Percentiles rank a stretch among this genome's conserved stretches.
Conservation (phyloP, 768 basidiomycete genomes). For the Lactarius sp. region DNA sequence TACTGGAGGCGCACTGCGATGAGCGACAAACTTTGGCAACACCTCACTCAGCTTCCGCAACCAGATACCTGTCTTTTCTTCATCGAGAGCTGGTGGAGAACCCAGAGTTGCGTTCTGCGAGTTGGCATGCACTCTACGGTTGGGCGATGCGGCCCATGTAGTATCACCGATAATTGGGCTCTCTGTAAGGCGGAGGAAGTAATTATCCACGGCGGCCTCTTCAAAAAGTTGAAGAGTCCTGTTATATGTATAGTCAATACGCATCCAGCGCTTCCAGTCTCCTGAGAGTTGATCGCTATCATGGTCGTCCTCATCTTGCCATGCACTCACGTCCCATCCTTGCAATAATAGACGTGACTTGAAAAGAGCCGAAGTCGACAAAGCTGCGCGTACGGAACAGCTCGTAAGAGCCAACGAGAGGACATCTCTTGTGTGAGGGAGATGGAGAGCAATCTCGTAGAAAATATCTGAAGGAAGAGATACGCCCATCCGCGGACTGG, state of each 20-base stretch:
- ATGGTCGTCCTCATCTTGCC: conserved; percentile 5
- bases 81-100: not conserved
- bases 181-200: not conserved
- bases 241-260: conserved; percentile 1
- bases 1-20: conserved; percentile 7
- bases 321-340: conserved; percentile 1
- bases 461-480: conserved; percentile 1
- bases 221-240: conserved; percentile 8
- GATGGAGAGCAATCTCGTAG: conserved; percentile 4
- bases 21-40: conserved; percentile 3
- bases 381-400: not conserved
- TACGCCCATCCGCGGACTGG: not conserved
- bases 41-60: conserved; percentile 2
- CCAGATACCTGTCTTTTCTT: not conserved
- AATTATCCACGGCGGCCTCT: not conserved
- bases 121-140: not conserved
- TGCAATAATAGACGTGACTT: not conserved
- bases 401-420: not conserved
- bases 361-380: conserved; percentile 1
- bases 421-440: conserved; percentile 1
- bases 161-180: not conserved
- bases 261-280: conserved; percentile 8
- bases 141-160: not conserved
- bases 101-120: too few species aligned
- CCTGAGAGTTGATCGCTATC: not conserved